These are phyloP conservation scores for Geosmithia flava DNA, from an alignment of 2,329 filamentous ascomycete species.

Conservation along the genomic window DNA sequence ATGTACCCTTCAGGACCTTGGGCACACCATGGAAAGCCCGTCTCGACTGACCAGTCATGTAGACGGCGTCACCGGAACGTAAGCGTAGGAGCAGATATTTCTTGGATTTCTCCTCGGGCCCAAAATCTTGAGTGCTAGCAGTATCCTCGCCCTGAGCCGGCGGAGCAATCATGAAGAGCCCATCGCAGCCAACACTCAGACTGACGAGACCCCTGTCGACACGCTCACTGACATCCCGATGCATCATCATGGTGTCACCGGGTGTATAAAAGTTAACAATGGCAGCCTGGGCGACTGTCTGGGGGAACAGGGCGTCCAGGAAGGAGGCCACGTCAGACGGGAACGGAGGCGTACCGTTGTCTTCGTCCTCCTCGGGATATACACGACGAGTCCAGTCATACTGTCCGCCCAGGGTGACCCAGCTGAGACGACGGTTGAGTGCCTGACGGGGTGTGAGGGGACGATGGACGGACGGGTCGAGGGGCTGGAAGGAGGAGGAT, in stretches of 20 bases:
- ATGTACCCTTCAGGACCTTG: slow-evolving; percentile 69
- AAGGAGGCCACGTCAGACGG: slow-evolving; percentile 60
- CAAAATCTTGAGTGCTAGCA: too few species aligned
- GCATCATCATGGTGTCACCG: slow-evolving; percentile 81
- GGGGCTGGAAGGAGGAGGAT: slow-evolving; percentile 35
- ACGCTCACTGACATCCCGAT: slow-evolving; percentile 86
- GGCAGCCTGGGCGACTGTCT: slow-evolving; percentile 72
- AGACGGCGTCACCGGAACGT: slow-evolving; percentile 76
- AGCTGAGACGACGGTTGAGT: slow-evolving; percentile 71
- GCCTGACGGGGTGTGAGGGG: slow-evolving; percentile 57
- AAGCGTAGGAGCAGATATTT: slow-evolving; percentile 52
- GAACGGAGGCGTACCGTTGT: slow-evolving; percentile 52
- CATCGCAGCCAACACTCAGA: slow-evolving; percentile 81
- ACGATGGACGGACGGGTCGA: slow-evolving; percentile 63
- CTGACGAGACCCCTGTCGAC: slow-evolving; percentile 70
- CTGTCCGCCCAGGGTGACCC: slow-evolving; percentile 89
- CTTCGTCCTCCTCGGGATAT: slow-evolving; percentile 56
- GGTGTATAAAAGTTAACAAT: slow-evolving; percentile 91
- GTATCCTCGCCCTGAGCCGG: slow-evolving; percentile 18
- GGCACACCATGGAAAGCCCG: slow-evolving; percentile 96
- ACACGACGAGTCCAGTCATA: slow-evolving; percentile 89
- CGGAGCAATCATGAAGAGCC: slow-evolving; percentile 72
- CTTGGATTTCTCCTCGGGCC: slow-evolving; percentile 20
- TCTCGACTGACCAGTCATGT: slow-evolving; percentile 71
- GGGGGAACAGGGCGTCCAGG: slow-evolving; percentile 59